Conservation (phyloP, 2,329 filamentous ascomycete genomes). For the Venturia asperata region DNA sequence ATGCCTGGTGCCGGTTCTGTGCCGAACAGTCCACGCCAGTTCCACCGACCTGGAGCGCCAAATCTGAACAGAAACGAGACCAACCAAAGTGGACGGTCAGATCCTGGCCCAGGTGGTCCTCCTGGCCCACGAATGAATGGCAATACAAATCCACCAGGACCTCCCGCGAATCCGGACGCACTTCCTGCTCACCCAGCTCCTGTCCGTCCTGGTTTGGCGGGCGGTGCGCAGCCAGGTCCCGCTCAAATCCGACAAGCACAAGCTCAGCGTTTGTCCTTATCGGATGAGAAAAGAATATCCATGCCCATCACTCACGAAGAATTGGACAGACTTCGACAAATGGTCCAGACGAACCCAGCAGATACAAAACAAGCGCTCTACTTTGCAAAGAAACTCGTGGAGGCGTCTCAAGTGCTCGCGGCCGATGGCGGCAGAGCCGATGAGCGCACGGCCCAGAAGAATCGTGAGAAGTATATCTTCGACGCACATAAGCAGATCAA, state of each 20-base stretch:
- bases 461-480: slow-evolving; percentile 72
- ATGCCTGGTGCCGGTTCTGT: not conserved
- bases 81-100: slow-evolving; percentile 31
- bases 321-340: slow-evolving; percentile 64
- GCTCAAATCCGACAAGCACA: slow-evolving; percentile 15
- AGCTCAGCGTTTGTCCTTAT: slow-evolving; percentile 13
- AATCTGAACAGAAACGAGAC: slow-evolving; percentile 32
- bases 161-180: slow-evolving; percentile 18
- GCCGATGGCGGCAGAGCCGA: slow-evolving; percentile 69
- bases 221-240: slow-evolving; percentile 20
- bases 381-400: slow-evolving; percentile 76
- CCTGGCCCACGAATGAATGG: slow-evolving; percentile 5
- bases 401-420: slow-evolving; percentile 72
- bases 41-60: slow-evolving; percentile 20
- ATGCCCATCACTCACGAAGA: slow-evolving; percentile 68
- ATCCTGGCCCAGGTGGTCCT: slow-evolving; percentile 30
- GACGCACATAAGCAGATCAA: slow-evolving; percentile 90
- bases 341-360: slow-evolving; percentile 61
- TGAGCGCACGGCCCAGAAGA: slow-evolving; percentile 53
- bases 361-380: slow-evolving; percentile 65
- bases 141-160: not conserved
- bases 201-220: slow-evolving; percentile 43
- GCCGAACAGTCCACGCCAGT: slow-evolving; percentile 16
- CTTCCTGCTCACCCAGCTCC: slow-evolving; percentile 38
- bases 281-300: slow-evolving; percentile 25